A percentile compares a stretch with the other conserved stretches of the same genome.
Evolutionary conservation across 345 rosid species (phyloP).

Genomic region (Psidium friedrichsthalianum): DNA sequence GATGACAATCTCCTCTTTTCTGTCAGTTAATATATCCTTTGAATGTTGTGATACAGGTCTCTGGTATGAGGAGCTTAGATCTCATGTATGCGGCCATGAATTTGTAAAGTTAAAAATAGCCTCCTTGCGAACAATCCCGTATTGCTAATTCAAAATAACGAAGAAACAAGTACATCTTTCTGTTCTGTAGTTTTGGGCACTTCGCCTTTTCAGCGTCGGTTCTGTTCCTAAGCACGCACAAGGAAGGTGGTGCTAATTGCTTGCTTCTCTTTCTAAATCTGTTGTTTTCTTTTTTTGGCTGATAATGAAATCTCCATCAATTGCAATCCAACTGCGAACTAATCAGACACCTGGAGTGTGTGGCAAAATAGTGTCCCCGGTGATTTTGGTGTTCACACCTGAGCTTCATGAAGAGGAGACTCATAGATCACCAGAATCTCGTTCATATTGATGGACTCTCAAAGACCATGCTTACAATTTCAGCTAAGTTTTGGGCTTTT

Average conservation of each 20-base stretch:
- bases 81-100: not conserved
- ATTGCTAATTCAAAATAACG: not conserved
- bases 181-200: not conserved
- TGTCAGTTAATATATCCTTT: no score
- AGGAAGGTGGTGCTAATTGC: not conserved
- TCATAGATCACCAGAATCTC: not conserved
- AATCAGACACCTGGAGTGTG: not conserved
- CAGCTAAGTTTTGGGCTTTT: not conserved
- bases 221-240: not conserved
- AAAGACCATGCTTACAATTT: not conserved
- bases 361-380: not conserved
- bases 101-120: not conserved
- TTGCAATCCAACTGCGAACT: not conserved
- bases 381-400: not conserved
- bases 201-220: not conserved
- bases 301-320: not conserved
- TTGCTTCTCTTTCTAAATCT: not conserved
- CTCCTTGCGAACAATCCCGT: not conserved
- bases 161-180: not conserved
- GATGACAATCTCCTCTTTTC: not conserved
- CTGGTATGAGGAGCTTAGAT: accelerated
- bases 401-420: not conserved
- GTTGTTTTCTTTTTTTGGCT: not conserved
- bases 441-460: not conserved
- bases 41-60: not conserved